Evolutionary conservation across 1,139 yeast genomes (phyloP), one percentile per base, ranked within the genome.

Genomic region (Geotrichum cucujoidarum): DNA sequence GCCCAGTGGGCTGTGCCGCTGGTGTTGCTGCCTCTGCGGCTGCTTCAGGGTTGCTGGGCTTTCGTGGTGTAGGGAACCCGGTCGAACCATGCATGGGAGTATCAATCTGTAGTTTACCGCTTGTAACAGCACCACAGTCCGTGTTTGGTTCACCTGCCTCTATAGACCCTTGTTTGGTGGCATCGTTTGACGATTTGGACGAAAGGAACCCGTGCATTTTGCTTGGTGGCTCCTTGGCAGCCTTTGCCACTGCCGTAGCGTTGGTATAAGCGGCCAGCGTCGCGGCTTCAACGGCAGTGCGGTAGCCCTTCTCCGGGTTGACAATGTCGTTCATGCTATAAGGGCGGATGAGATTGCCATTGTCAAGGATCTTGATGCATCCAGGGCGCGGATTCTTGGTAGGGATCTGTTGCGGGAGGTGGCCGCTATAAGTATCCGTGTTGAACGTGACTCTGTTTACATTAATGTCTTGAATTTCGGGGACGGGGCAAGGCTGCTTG

Each of bases 381-480:
- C 97, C 97, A 56, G 76, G 76, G 55, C 77, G 76, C 1, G 97
- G 97, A 52, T 81, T 75, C 57, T 95, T 71, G 1, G 95, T 85
- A 1, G 97, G 97, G 52, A 90, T 85, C 64, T 89, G 97, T 61
- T 90, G 97, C 33, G 95, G 97, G 1, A 97, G 97, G 63, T 90
- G 97, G 54, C 72, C 74, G 0, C 74, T 69, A 45, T 88, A 73
- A 51, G 80, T 75, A 53, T 84, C 83, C 13, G 84, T 71, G 1
- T 94, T 86, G 65, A 90, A 90, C 1, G 79, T 74, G 2, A 90
- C 97, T 20, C 64, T 53, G 8, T 58, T 56, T 36, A 45, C 47
- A 32, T 49, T 45, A n/a, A 43, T 25, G 5, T 39, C 31, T 24
- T 40, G 29, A 21, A 53, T 21, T 18, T 37, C 49, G 18, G 51